phyloP scores from a whole-genome alignment of 2,329 filamentous ascomycete genomes.

The Colletotrichum limetticola region DNA sequence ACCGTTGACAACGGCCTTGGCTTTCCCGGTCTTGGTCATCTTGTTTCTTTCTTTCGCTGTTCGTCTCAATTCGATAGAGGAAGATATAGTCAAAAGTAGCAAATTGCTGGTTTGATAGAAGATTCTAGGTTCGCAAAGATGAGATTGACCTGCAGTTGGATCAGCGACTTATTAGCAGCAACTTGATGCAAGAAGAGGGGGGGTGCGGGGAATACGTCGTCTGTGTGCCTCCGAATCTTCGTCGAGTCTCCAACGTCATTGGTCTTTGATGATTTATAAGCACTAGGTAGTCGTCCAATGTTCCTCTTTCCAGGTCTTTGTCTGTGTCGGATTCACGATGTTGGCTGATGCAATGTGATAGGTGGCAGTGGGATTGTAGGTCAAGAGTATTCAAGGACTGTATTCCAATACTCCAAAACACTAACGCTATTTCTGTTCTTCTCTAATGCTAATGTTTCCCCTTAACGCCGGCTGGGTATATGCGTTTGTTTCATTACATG shows the following conservation, averaged over 20 bases:
- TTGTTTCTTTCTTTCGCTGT: not conserved
- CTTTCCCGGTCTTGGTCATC: constrained; percentile 43
- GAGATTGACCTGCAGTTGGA: not conserved
- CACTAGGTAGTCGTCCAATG: not conserved
- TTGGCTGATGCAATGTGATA: not conserved
- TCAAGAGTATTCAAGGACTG: no score
- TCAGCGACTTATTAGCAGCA: not conserved
- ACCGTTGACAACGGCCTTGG: constrained; percentile 58
- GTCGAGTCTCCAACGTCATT: constrained; percentile 26
- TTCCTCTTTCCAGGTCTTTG: not conserved
- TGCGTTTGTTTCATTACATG: constrained; percentile 17
- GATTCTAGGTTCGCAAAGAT: no score
- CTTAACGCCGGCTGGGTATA: constrained; percentile 33
- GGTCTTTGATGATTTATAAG: constrained; percentile 31
- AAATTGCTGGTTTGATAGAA: not conserved
- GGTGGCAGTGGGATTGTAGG: no score
- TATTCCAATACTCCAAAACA: not conserved
- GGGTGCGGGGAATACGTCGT: constrained; percentile 7
- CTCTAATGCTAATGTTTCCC: constrained; percentile 11
- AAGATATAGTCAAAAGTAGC: not conserved
- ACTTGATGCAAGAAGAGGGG: not conserved
- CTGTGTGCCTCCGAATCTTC: constrained; percentile 10
- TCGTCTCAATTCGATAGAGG: not conserved
- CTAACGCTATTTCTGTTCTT: not conserved
- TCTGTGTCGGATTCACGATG: not conserved